Evolutionary conservation across 2,329 filamentous ascomycete genomes (phyloP), one percentile per base, ranked within the genome.

Genomic region (Immersiporthe knoxdaviesiana): DNA sequence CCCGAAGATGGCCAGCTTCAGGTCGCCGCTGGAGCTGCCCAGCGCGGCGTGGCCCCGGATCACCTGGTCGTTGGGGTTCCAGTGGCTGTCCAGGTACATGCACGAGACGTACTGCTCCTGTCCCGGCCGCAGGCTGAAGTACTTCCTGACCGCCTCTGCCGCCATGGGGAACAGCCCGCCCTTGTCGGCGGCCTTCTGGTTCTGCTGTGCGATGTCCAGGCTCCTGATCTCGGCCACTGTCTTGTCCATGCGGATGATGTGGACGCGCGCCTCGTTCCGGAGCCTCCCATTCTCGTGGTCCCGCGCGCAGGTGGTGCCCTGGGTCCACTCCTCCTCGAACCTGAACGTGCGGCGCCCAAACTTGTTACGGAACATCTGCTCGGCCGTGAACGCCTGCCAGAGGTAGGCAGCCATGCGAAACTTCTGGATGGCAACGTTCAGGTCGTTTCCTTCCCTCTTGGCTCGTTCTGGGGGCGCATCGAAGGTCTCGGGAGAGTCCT

Each of bases 351-450:
- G 89, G 69, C 95, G 88, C 12, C 94, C 94, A 73, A 98, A 88
- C 71, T 91, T 92, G 77, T 97, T 92, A 72, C 93, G 90, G 78
- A 89, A 91, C 95, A 98, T 98, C 78, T 98, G 94, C 78, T 99
- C 96, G 8, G 93, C 93, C 0, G 95, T 98, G 76, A 97, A 98
- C 10, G 94, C 93, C 78, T 99, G 96, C 94, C 96, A 98, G 18
- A 98, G 84, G 77, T 98, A 97, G 32, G 93, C 95, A 24, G 94
- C 91, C 92, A 97, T 97, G 72, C 94, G 89, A 78, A 96, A 97
- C 78, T 99, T 99, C 75, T 88, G 89, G 65, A 97, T 86, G 0
- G 96, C 96, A 10, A 88, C 89, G 14, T 94, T 90, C 47, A 98
- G 77, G 1, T 86, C 87, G 78, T 97, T 97, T 24, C 93, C 94